Base-by-base conservation (phyloP, 768 basidiomycete genomes). In the Suillus plorans region DNA sequence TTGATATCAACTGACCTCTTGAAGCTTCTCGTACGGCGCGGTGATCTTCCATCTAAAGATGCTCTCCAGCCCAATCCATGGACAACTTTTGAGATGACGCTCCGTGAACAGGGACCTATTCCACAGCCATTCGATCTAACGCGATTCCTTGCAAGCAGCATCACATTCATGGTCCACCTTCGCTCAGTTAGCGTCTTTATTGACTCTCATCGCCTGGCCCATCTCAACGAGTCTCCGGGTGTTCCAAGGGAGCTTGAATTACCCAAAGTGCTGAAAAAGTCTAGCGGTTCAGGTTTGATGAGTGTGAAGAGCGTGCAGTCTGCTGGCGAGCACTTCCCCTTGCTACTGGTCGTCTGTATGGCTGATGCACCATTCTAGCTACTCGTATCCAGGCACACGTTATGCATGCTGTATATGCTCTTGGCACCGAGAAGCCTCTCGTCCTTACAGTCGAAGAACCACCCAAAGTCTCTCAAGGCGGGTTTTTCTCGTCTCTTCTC, bases 121-220 rank as follows among this genome's bases (percentile, higher is more conserved):
- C 94, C 94, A 0, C 82, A 86, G 20, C 84, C 91, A 8, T 92
- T 96, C 67, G 95, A 98, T 70, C 89, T 98, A 67, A 87, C 91
- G 39, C 86, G 93, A 25, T 98, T 99, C 74, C 82, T 99, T 22
- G 84, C 89, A 45, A 96, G 95, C 2, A 93, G 92, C 0, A 88
- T 99, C 63, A 95, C 95, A 0, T 99, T 99, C 78, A 98, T 97
- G 90, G 80, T 84, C 13, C 83, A 88, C 65, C 83, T 99, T 12
- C 79, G 80, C 13, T 84, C 90, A 74, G 86, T 98, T 64, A 87
- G 86, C 68, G 86, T 99, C 34, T 94, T 86, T 75, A 86, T 97
- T 49, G 89, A 99, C 71, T 89, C 89, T 66, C 85, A 89, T 71
- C 81, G 89, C 42, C 81, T 95, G 6, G 85, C 86, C 5, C 82